Conservation (phyloP, 2,329 filamentous ascomycete species). For the Mariannaea sp. region DNA sequence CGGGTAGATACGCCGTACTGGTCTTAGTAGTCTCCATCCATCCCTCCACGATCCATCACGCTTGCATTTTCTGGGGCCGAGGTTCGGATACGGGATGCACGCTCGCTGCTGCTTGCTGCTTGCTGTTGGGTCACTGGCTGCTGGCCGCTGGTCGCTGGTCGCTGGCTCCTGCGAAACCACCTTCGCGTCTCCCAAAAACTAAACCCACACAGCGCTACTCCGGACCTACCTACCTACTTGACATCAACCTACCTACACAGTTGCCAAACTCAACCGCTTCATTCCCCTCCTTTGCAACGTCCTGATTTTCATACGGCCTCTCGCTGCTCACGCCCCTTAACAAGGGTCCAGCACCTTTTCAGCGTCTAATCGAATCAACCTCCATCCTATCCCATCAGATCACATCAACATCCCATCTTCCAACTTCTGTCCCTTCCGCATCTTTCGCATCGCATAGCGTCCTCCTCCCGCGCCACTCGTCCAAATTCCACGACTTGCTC, state of each 20-base stretch:
- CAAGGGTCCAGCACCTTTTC: not conserved
- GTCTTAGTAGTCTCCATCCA: conserved; percentile 9
- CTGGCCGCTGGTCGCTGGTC: no score
- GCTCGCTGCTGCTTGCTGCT: conserved; percentile 6
- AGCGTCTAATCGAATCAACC: not conserved
- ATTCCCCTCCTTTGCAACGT: not conserved
- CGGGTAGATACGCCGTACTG: no score
- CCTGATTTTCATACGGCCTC: not conserved
- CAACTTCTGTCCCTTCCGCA: no score
- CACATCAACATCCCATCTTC: no score
- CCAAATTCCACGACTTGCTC: not conserved
- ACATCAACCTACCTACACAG: not conserved
- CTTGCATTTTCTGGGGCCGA: conserved; percentile 21
- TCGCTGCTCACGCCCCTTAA: not conserved
- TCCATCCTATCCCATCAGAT: no score
- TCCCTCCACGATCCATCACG: conserved; percentile 20
- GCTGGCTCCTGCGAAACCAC: no score
- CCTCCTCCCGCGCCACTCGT: conserved; percentile 1
- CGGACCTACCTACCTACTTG: no score
- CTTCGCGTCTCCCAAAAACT: conserved; percentile 1
- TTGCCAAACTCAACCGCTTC: conserved; percentile 6
- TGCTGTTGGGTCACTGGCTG: no score
- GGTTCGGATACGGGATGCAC: conserved; percentile 7
- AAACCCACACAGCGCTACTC: no score
- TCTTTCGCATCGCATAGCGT: not conserved